Base-by-base conservation (phyloP, 176 grass and related monocot genomes). In the Pontederia paniculata region DNA sequence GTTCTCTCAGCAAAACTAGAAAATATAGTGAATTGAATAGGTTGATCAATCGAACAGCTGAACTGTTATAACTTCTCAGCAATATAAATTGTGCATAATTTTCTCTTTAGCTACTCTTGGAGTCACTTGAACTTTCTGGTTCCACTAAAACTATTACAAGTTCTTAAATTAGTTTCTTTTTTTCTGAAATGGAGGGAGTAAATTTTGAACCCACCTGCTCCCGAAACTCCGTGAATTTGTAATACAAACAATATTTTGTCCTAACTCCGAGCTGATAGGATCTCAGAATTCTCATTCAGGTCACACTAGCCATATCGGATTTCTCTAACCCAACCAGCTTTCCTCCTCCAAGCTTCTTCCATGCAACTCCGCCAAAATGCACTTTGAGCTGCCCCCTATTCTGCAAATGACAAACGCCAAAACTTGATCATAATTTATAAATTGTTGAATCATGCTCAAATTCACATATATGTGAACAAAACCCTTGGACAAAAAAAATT, bases 211-310 rank as follows among this genome's bases (percentile, higher is more conserved):
- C 17, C 49, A 67, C 66, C 53, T 69, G 66, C 47, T 69, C 66
- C 23, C 66, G 53, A 44, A 69, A 69, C 14, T 52, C 66, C 12
- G 28, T 69, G 31, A 69, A 69, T 44, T 69, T 69, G 19, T 69
- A 69, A 69, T 48, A 69, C 16, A 69, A 45, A 14, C 66, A 52
- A 46, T 57, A 42, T 47, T 69, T 69, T 23, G 44, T 45, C 37
- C 42, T 46, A 31, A 69, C 66, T 11, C 66, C 53, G 9, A 69
- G 54, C 22, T 69, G 42, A 23, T 31, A 69, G 2, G 66, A 12
- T 14, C 66, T 69, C 23, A 52, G 66, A 57, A 69, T 52, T 56
- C 57, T 57, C 66, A 69, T 69, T 52, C 66, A 69, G 21, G 66
- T 48, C 9, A 69, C 20, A 28, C 43, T 20, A 47, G 43, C 53